Evolutionary conservation across 2,329 filamentous ascomycete genomes (phyloP).

Genomic region (Parascedosporium putredinis): DNA sequence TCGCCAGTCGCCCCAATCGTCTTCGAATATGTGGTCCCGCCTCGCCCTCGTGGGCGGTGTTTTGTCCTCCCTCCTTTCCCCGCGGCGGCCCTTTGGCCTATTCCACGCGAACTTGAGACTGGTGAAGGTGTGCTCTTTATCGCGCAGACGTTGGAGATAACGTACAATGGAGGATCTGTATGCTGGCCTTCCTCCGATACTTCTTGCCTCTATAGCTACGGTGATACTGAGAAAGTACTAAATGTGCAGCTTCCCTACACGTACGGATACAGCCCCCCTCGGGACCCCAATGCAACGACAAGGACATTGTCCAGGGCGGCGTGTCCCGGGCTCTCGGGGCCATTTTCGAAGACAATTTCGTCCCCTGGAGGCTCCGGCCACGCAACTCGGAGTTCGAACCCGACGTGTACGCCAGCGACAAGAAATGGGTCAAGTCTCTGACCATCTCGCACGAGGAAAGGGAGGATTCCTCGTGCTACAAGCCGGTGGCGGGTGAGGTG

Average conservation of each 20-base stretch:
- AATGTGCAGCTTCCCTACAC: constrained; percentile 36
- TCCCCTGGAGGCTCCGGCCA: constrained; percentile 69
- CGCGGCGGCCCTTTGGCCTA: constrained; percentile 47
- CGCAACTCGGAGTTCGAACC: constrained; percentile 59
- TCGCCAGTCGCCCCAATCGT: not conserved
- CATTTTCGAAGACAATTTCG: constrained; percentile 58
- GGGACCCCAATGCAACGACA: constrained; percentile 32
- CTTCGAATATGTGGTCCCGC: constrained; percentile 5
- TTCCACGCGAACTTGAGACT: constrained; percentile 38
- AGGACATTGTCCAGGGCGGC: constrained; percentile 43
- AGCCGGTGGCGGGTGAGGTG: constrained; percentile 50
- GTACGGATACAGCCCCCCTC: constrained; percentile 30
- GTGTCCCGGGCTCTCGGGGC: constrained; percentile 49
- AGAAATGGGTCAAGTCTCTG: constrained; percentile 47
- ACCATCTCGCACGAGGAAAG: constrained; percentile 47
- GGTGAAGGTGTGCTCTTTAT: constrained; percentile 45
- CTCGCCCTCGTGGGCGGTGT: constrained; percentile 23
- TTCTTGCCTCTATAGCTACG: constrained; percentile 11
- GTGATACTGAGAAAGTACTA: constrained; percentile 23
- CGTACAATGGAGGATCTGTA: constrained; percentile 50
- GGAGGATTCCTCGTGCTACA: constrained; percentile 45
- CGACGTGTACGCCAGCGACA: constrained; percentile 22
- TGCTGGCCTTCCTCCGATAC: constrained; percentile 27
- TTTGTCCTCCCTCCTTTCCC: constrained; percentile 22
- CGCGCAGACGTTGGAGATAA: constrained; percentile 37